A percentile compares a stretch with the other conserved stretches of the same genome.
These are phyloP conservation scores for Wallacemonas sp. DNA, from an alignment of 208 protist genomes.

Conservation along the genomic window DNA sequence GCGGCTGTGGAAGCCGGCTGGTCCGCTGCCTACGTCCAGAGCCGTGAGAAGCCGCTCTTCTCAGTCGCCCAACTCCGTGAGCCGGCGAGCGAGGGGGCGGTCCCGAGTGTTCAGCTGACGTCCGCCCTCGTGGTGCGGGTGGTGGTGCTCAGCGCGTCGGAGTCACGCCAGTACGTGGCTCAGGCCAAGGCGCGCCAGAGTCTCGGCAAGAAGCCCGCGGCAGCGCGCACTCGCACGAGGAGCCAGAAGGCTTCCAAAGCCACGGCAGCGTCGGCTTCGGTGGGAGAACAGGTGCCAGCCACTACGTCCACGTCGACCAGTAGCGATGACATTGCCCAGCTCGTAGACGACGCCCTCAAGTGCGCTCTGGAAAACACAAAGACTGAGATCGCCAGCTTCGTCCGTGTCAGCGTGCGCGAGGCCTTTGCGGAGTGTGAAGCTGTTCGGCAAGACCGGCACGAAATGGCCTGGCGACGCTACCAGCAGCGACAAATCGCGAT, in stretches of 20 bases:
- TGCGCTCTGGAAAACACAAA: conserved; percentile 10
- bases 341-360: background rate
- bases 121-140: background rate
- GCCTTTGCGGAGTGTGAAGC: conserved; percentile 4
- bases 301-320: background rate
- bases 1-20: conserved; percentile 1
- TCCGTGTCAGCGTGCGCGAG: conserved; percentile 1
- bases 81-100: background rate
- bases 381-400: background rate
- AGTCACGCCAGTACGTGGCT: background rate
- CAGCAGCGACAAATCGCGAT: background rate
- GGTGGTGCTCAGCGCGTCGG: background rate
- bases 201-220: too few relatives aligned
- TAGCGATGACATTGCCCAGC: background rate
- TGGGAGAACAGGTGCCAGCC: too few relatives aligned
- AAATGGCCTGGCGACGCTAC: conserved; percentile 3
- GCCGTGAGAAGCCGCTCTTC: conserved; percentile 1
- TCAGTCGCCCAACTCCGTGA: background rate
- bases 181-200: conserved; percentile 1
- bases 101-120: background rate
- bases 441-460: background rate
- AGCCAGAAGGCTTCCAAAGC: too few relatives aligned
- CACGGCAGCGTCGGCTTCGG: too few relatives aligned
- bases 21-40: background rate
- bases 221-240: too few relatives aligned